Evolutionary conservation across 805 yeast species (phyloP).

Genomic region (Tetrapisispora phaffii): DNA sequence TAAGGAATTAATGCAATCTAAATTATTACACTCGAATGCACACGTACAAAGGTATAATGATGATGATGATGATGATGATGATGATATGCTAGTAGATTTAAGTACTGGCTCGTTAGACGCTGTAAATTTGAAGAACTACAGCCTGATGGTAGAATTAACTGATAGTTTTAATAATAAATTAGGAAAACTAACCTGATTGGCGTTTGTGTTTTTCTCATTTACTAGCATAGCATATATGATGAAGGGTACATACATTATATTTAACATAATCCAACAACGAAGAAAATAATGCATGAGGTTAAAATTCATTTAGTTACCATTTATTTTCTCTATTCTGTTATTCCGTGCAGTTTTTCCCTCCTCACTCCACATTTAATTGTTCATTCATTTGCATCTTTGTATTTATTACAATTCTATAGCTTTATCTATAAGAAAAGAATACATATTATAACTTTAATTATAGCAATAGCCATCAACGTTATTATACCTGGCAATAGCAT

Average conservation of each 20-base stretch:
- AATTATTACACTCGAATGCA: background rate
- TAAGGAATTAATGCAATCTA: background rate
- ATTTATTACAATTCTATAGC: no score
- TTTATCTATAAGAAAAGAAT: no score
- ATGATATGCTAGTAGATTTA: conserved; percentile 26
- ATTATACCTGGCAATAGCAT: no score
- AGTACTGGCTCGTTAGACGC: conserved; percentile 24
- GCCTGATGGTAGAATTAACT: conserved; percentile 18
- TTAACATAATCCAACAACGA: background rate
- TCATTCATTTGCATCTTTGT: background rate
- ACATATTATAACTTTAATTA: no score
- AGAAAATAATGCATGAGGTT: no score
- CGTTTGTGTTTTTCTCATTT: background rate
- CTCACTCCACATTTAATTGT: background rate
- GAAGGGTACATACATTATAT: no score
- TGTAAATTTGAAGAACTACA: conserved; percentile 18
- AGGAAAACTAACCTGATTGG: conserved; percentile 3
- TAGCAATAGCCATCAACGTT: no score
- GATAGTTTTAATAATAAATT: conserved; percentile 19
- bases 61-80: conserved; percentile 8
- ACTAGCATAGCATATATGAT: background rate
- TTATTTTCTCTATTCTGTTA: no score
- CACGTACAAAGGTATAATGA: background rate
- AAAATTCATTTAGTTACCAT: no score
- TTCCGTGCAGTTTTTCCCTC: background rate